Base-by-base conservation (phyloP, 306 rosid genomes). In the Astragalus membranaceus region DNA sequence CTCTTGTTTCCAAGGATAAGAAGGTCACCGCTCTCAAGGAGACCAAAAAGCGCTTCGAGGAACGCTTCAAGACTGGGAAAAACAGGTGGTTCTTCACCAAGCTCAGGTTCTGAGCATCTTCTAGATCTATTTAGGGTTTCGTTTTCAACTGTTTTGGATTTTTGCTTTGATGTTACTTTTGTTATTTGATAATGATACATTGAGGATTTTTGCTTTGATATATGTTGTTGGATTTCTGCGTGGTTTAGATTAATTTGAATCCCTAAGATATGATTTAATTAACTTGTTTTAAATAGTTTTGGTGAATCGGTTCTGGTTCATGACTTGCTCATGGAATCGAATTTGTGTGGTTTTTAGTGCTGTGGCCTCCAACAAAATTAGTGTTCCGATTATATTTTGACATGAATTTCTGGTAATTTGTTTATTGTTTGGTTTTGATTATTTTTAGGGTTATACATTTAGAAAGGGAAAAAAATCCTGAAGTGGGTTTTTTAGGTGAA, bases 71-170 rank as follows among this genome's bases (percentile, higher is more conserved):
- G 44, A 79, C 84, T 7, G 82, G 87, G 0, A 80, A 80, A 65
- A 80, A 83, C 48, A 8, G 84, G 54, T 83, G 87, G 87, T 83
- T 83, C 66, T 83, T 83, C 23, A 73, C 80, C 30, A 80, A 83
- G 57, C 85, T 83, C 37, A 69, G 85, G 69, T 80, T 80, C 69
- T 82, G 80, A 78, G 63, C 12, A 37, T 2, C 0, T 0, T 7
- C 15, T 29, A 1, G 9, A 50, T 52, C 29, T 8, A 30, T 30
- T 4, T 32, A 29, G 59, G 5, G 17, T 56, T 56, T 30, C 3
- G 37, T 26, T 36, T 0, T 58, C 7, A 11, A 16, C 7, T 3
- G 35, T 35, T 60, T 35, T 36, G 48, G 60, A 35, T 48, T 48
- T n/a, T n/a, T n/a, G n/a, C n/a, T n/a, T n/a, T n/a, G n/a, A n/a